Evolutionary conservation across 2,329 filamentous ascomycete species (phyloP), one percentile per base, ranked within the genome.

Genomic region (Exophiala sp.): DNA sequence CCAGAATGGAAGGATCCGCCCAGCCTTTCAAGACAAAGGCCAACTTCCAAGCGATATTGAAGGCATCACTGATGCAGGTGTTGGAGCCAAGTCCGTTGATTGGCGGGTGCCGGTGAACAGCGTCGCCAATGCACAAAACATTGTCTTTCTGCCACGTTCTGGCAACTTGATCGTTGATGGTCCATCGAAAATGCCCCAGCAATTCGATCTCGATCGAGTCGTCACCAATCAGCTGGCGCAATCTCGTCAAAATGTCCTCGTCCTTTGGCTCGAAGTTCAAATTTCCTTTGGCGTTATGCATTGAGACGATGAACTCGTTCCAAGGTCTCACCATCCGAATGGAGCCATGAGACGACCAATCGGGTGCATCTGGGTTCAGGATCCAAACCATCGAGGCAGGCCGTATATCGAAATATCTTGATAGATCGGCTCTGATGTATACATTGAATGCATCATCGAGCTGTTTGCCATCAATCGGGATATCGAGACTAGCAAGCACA

Each of bases 21-120:
- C 55, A 36, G 0, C 73, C 72, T 29, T 58, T 56, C 20, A 68
- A 43, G 1, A 58, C 64, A 10, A 65, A 51, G 3, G 59, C 59
- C 2, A 70, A 54, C 50, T 71, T 71, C 69, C 69, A 71, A 3
- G 64, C 59, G 2, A 71, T 59, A 47, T 70, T 71, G n/a, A 67
- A 62, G 1, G 61, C 65, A 46, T 71, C 69, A 48, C 67, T 64
- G 2, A 70, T 59, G 5, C 67, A 68, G 1, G 66, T 69, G 50
- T 71, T 71, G 47, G 66, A 51, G 5, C 69, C 69, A 7, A 70
- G 61, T 2, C 63, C 69, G 10, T 66, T 66, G 55, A 62, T 65
- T 0, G 69, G 68, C 10, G 68, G 67, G 21, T 67, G 62, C 14
- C 55, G 60, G 55, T 71, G 69, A 0, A 68, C 68, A 3, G 68